Conservation (phyloP, 495 filamentous ascomycete species). For the Choiromyces venosus region DNA sequence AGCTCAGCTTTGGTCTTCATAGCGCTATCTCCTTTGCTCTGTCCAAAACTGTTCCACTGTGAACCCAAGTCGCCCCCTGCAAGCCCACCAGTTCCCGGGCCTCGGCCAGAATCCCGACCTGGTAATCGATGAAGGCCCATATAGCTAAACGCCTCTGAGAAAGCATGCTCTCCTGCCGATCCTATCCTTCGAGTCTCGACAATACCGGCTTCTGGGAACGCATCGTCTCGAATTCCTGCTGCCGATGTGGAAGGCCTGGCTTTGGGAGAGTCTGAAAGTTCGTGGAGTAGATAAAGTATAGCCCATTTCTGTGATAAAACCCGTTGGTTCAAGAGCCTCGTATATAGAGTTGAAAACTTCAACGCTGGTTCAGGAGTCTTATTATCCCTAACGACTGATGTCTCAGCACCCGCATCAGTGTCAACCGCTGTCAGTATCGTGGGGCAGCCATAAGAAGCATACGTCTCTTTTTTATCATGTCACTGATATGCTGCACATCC, state of each 20-base stretch:
- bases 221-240: slow-evolving; percentile 14
- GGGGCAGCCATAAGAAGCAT: slow-evolving; percentile 5
- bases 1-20: slow-evolving; percentile 41
- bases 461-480: slow-evolving; percentile 80
- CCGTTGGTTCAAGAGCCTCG: slow-evolving; percentile 76
- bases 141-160: slow-evolving; percentile 38
- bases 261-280: slow-evolving; percentile 62
- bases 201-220: slow-evolving; percentile 16
- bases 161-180: slow-evolving; percentile 24
- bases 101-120: slow-evolving; percentile 27
- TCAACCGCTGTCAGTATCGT: slow-evolving; percentile 1
- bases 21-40: slow-evolving; percentile 7
- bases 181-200: neutral
- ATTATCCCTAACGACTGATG: slow-evolving; percentile 62
- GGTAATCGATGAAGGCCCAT: slow-evolving; percentile 42
- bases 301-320: slow-evolving; percentile 95
- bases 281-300: slow-evolving; percentile 83
- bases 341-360: slow-evolving; percentile 81
- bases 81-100: slow-evolving; percentile 27
- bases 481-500: slow-evolving; percentile 82
- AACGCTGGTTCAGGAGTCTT: slow-evolving; percentile 76
- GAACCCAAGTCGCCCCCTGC: slow-evolving; percentile 25
- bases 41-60: slow-evolving; percentile 27
- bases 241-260: slow-evolving; percentile 45
- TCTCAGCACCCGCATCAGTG: slow-evolving; percentile 5